Evolutionary conservation across 257 asterid genomes (phyloP).

Genomic region (Nicotiana noctiflora): DNA sequence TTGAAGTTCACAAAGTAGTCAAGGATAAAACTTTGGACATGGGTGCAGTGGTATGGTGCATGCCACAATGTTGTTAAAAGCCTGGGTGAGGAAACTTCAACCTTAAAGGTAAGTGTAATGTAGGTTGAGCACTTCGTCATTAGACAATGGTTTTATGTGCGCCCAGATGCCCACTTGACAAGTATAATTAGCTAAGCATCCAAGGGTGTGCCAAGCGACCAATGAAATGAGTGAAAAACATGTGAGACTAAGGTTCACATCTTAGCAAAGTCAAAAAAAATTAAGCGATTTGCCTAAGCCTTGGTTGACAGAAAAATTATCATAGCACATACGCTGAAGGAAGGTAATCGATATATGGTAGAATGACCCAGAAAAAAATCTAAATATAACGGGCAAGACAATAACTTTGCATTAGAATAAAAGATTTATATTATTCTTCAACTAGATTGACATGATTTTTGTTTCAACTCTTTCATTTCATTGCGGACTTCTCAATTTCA

Average conservation of each 20-base stretch:
- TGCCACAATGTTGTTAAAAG: not conserved
- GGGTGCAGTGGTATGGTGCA: not conserved
- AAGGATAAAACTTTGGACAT: not conserved
- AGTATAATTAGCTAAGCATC: not conserved
- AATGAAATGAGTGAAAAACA: not conserved
- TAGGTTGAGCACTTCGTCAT: not conserved
- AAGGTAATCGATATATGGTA: not conserved
- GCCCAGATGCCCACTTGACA: not conserved
- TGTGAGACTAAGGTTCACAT: not conserved
- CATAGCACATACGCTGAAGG: not conserved
- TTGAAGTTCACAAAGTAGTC: not conserved
- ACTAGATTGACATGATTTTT: not conserved
- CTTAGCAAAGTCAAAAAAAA: not conserved
- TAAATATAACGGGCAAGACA: not conserved
- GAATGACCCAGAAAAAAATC: not conserved
- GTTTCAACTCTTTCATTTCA: not conserved
- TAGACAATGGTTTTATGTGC: not conserved
- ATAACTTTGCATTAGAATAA: not conserved
- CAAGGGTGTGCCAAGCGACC: not conserved
- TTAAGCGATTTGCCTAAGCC: not conserved
- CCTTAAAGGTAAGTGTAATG: not conserved
- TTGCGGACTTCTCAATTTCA: not conserved
- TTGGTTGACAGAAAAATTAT: not conserved
- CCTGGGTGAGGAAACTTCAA: not conserved
- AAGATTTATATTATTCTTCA: not conserved